Conservation (phyloP, 441 rosid genomes). For the Geranium incanum region DNA sequence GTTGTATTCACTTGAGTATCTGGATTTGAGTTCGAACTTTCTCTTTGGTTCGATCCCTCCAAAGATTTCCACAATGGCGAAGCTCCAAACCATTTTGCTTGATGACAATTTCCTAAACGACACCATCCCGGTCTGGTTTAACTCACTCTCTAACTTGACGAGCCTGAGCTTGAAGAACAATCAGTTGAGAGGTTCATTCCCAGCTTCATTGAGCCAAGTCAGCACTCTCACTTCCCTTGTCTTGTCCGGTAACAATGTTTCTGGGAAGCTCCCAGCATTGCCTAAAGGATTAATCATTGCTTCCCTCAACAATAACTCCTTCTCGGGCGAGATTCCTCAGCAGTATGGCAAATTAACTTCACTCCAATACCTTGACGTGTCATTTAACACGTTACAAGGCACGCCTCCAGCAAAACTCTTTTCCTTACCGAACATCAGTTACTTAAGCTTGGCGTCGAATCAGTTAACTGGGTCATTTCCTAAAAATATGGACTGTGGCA, state of each 20-base stretch:
- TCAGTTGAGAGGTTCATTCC: conserved; percentile 38
- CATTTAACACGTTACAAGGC: conserved; percentile 37
- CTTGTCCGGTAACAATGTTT: conserved; percentile 35
- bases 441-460: conserved; percentile 51
- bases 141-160: conserved; percentile 40
- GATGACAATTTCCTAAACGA: conserved; percentile 62
- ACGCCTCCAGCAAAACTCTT: conserved; percentile 38
- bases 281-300: conserved; percentile 39
- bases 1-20: conserved; percentile 44
- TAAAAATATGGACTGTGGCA: conserved; percentile 40
- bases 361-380: conserved; percentile 40
- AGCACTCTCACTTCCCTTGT: conserved; percentile 28
- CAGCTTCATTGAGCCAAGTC: conserved; percentile 29
- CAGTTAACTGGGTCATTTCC: conserved; percentile 48
- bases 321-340: conserved; percentile 38
- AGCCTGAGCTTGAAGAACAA: conserved; percentile 49
- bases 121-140: conserved; percentile 54
- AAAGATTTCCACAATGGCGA: conserved; percentile 51
- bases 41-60: conserved; percentile 67
- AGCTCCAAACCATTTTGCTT: conserved; percentile 46
- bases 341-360: conserved; percentile 32
- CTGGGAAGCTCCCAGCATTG: conserved; percentile 40
- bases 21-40: conserved; percentile 67
- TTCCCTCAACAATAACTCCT: conserved; percentile 36
- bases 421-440: conserved; percentile 44